Conservation (phyloP, 805 yeast species). For the Candida chilensis region DNA sequence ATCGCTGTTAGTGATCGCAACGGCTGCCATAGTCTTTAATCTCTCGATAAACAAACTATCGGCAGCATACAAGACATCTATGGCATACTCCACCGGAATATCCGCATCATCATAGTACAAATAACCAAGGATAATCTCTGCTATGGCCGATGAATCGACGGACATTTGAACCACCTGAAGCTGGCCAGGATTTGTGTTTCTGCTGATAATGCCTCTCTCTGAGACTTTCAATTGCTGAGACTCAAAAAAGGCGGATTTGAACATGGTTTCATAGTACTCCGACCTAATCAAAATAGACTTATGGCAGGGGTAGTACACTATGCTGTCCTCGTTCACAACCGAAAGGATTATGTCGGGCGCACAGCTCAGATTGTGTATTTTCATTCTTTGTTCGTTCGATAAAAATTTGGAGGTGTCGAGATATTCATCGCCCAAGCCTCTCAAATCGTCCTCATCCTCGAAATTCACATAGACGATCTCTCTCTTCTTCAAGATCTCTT, state of each 20-base stretch:
- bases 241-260: constrained; percentile 40
- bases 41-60: constrained; percentile 55
- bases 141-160: constrained; percentile 18
- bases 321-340: constrained; percentile 13
- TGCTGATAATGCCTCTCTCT: constrained; percentile 11
- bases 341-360: constrained; percentile 40
- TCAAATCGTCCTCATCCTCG: constrained; percentile 2
- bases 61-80: constrained; percentile 50
- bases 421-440: too few species aligned
- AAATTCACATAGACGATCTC: constrained; percentile 2
- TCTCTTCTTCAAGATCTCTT: constrained; percentile 11
- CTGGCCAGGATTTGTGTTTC: constrained; percentile 4
- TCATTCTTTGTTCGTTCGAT: not conserved
- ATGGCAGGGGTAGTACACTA: constrained; percentile 51
- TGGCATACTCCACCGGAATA: constrained; percentile 38
- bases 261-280: constrained; percentile 57
- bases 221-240: constrained; percentile 5
- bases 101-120: constrained; percentile 53
- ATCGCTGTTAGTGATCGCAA: constrained; percentile 23
- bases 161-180: constrained; percentile 21
- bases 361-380: not conserved
- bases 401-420: too few species aligned
- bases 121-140: constrained; percentile 43
- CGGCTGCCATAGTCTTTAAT: constrained; percentile 56
- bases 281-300: constrained; percentile 51